These are phyloP conservation scores for Xylariaceae sp. DNA, from an alignment of 2,329 filamentous ascomycete species.

Conservation along the genomic window DNA sequence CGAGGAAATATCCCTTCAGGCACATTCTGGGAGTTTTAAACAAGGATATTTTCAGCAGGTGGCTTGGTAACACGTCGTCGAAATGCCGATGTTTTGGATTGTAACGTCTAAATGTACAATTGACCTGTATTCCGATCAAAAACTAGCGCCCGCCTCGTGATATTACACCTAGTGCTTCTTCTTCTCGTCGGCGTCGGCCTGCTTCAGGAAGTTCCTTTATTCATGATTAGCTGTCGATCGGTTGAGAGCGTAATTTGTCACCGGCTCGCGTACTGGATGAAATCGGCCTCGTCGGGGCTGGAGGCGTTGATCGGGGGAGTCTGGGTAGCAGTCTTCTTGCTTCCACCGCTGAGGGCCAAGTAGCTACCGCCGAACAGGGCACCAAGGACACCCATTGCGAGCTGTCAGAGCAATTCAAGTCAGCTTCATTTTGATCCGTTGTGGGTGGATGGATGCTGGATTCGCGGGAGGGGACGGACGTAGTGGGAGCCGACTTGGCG, in stretches of 20 bases:
- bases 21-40: conserved; percentile 18
- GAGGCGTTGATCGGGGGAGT: conserved; percentile 61
- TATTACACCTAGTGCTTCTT: conserved; percentile 37
- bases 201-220: conserved; percentile 48
- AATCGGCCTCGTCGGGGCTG: conserved; percentile 61
- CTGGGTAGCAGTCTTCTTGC: conserved; percentile 39
- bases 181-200: conserved; percentile 42
- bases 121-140: conserved; percentile 20
- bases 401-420: conserved; percentile 36
- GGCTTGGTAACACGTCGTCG: conserved; percentile 17
- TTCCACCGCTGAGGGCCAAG: conserved; percentile 43
- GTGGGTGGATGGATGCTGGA: background rate
- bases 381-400: conserved; percentile 56
- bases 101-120: conserved; percentile 32
- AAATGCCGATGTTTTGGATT: conserved; percentile 20
- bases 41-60: conserved; percentile 16
- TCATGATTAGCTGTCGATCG: conserved; percentile 1
- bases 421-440: conserved; percentile 7
- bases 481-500: conserved; percentile 60
- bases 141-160: conserved; percentile 9
- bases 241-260: conserved; percentile 17
- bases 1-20: conserved; percentile 14
- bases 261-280: conserved; percentile 56
- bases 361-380: conserved; percentile 50
- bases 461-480: conserved; percentile 42